Evolutionary conservation across 495 filamentous ascomycete genomes (phyloP), one percentile per base, ranked within the genome.

Genomic region (Mytilinidion resinicola): DNA sequence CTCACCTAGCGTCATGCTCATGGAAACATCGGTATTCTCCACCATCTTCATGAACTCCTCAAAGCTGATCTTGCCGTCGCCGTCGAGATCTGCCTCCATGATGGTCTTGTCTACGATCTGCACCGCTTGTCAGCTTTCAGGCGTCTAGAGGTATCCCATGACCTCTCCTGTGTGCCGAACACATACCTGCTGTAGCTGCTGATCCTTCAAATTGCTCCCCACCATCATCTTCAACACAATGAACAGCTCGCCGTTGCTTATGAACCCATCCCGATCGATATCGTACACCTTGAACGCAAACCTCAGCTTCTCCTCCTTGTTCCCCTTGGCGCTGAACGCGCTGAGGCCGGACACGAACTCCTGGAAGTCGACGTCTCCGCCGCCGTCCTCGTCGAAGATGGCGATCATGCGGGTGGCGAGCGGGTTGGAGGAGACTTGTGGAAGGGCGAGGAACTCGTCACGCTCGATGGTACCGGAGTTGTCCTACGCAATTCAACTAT

Each of bases 181-280:
- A 69, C 73, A 15, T 68, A 81, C 78, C 74, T 92, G 93, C 75
- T 99, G 93, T 74, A 99, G 76, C 75, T 99, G 93, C 75, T 95
- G 86, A 70, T 99, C 95, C 82, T 99, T 99, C 69, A 99, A 76
- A 75, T 99, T 99, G 76, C 90, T 96, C 46, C 93, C 93, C 60
- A 99, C 93, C 93, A 99, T 99, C 93, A 99, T 99, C 85, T 99
- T 99, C 62, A 99, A 78, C 67, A 99, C 93, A 69, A 99, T 96
- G 72, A 97, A 99, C 43, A 99, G 79, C 77, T 99, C 93, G 59
- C 93, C 93, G 74, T 99, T 99, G 76, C 88, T 93, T 66, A 99
- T 99, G 74, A 89, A 99, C 5, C 95, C 93, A 76, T 99, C 93
- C 33, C 93, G 86, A 76, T 99, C 93, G 64, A 99, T 97, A 72